Evolutionary conservation across 164 flowering plant genomes (phyloP), one percentile per base, ranked within the genome.

Genomic region (Buxus sempervirens): DNA sequence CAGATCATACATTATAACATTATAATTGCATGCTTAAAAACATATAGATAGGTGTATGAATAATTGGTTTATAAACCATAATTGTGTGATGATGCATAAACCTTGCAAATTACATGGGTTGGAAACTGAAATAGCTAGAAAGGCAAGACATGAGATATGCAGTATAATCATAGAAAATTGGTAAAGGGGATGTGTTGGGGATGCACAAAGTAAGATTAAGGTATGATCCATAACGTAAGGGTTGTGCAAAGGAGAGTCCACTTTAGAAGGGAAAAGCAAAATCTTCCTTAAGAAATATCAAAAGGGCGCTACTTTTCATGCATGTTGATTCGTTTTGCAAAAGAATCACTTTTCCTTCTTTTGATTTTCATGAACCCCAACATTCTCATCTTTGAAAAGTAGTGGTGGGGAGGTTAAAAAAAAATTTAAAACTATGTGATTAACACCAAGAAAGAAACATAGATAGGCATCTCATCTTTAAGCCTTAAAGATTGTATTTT

Each of bases 271-370:
- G 65, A 79, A 84, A 85, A 79, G 81, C 69, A 75, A 81, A 73
- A 82, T 82, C 84, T 80, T 85, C 86, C 84, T 79, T 73, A 78
- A 77, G 78, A 84, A 80, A 82, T 80, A 79, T 79, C 69, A 82
- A 84, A 82, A 82, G 81, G 65, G 78, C 78, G 73, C 88, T 81
- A 77, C 93, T 88, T 88, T 88, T 82, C 71, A 88, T 84, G 88
- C 78, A 75, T 72, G 77, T 51, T 78, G 75, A 78, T 73, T 73
- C 74, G 68, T 78, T 76, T 79, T 69, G 70, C 28, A 58, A 75
- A 82, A 83, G 88, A 83, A 76, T 64, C 73, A 73, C 73, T 70
- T 76, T 70, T 75, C 58, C 28, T 66, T 59, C 72, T 62, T 45
- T 45, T 45, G 79, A 81, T 82, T 81, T 80, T 70, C 38, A 32